Conservation (phyloP, 83 land plant genomes). For the Diphasiastrum complanatum region DNA sequence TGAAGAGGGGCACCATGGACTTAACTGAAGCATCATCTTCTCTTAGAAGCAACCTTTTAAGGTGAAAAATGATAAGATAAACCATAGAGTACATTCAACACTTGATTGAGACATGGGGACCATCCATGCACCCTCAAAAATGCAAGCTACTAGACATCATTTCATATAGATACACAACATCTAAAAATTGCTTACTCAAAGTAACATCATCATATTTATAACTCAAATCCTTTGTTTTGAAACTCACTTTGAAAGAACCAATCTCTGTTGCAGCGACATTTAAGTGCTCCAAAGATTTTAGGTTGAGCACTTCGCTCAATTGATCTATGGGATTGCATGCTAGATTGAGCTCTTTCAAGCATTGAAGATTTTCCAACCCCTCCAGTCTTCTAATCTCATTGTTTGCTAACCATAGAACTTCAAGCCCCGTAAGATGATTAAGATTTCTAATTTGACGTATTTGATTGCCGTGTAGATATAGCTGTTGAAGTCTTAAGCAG, state of each 20-base stretch:
- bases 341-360: slow-evolving; percentile 33
- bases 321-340: slow-evolving; percentile 31
- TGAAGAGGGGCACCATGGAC: too few relatives aligned
- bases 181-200: too few relatives aligned
- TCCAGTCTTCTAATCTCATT: slow-evolving; percentile 27
- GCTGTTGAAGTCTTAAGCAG: slow-evolving; percentile 33
- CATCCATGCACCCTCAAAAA: too few relatives aligned
- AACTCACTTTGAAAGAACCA: slow-evolving; percentile 38
- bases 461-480: slow-evolving; percentile 32
- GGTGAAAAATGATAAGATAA: too few relatives aligned
- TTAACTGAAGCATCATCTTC: too few relatives aligned
- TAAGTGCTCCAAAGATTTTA: slow-evolving; percentile 33
- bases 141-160: too few relatives aligned
- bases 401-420: slow-evolving; percentile 39
- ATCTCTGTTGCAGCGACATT: slow-evolving; percentile 38
- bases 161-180: too few relatives aligned
- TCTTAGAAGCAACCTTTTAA: too few relatives aligned
- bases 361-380: slow-evolving; percentile 28
- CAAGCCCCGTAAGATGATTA: slow-evolving; percentile 26
- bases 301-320: slow-evolving; percentile 31
- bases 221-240: too few relatives aligned
- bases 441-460: slow-evolving; percentile 24
- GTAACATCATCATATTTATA: too few relatives aligned
- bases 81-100: too few relatives aligned
- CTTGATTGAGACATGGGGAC: too few relatives aligned